Evolutionary conservation across 371 early-diverging fungal genomes (phyloP).

Genomic region (Mortierella sp.): DNA sequence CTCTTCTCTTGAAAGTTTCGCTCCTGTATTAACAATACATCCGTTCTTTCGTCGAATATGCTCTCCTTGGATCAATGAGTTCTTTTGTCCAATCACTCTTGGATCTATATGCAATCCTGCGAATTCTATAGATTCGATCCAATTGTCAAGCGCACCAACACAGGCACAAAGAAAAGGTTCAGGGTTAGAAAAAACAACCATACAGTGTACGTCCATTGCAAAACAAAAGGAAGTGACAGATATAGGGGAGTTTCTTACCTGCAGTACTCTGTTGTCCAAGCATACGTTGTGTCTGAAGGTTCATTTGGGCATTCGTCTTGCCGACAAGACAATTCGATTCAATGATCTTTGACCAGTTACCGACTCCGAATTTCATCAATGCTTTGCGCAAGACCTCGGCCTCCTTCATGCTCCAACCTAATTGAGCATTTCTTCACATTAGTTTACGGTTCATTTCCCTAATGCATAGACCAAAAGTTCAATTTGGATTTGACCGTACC

Average conservation of each 20-base stretch:
- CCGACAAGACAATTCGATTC: slow-evolving; percentile 89
- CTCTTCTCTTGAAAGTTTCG: slow-evolving; percentile 84
- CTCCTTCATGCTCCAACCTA: slow-evolving; percentile 90
- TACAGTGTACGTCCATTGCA: not conserved
- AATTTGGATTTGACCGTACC: slow-evolving; percentile 55
- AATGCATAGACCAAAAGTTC: not conserved
- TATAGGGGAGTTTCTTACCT: slow-evolving; percentile 61
- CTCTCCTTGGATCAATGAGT: slow-evolving; percentile 83
- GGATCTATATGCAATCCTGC: slow-evolving; percentile 93
- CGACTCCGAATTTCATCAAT: slow-evolving; percentile 90
- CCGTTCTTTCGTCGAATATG: slow-evolving; percentile 91
- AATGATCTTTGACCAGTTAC: slow-evolving; percentile 95
- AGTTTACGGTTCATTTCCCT: no score
- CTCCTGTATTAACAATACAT: slow-evolving; percentile 90
- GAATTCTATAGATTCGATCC: slow-evolving; percentile 72
- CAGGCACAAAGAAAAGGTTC: not conserved
- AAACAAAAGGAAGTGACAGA: not conserved
- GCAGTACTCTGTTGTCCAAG: slow-evolving; percentile 95
- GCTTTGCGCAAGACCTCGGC: slow-evolving; percentile 86
- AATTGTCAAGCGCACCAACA: not conserved
- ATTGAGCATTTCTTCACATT: no score
- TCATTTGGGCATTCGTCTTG: slow-evolving; percentile 95
- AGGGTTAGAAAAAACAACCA: not conserved
- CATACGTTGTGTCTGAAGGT: slow-evolving; percentile 92
- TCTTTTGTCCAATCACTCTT: slow-evolving; percentile 82